Evolutionary conservation across 345 rosid species (phyloP).

Genomic region (Eucalyptus curtisii): DNA sequence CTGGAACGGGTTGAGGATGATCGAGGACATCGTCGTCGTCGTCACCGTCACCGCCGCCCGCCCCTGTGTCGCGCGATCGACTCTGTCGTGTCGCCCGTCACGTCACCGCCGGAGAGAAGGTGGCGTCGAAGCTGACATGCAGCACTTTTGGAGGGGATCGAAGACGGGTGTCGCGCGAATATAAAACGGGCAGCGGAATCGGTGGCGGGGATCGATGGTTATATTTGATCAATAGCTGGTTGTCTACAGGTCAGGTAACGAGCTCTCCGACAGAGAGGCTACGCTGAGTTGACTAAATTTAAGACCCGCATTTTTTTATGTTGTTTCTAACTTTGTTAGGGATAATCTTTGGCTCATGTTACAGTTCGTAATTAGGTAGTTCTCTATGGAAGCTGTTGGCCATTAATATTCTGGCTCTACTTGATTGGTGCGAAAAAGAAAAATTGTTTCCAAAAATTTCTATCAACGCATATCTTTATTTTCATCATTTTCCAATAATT

Average conservation of each 20-base stretch:
- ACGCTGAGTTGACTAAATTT: neutral
- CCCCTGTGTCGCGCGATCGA: neutral
- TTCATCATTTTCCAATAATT: neutral
- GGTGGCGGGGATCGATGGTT: neutral
- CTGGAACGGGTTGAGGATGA: constrained; percentile 49
- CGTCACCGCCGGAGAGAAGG: neutral
- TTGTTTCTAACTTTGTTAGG: neutral
- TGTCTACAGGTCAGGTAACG: neutral
- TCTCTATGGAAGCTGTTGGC: neutral
- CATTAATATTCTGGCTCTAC: neutral
- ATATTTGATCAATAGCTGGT: neutral
- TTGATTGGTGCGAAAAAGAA: neutral
- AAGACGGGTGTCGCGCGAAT: neutral
- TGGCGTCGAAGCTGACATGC: neutral
- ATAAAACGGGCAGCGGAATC: neutral
- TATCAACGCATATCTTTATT: no score
- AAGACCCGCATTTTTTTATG: no score
- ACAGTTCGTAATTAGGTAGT: neutral
- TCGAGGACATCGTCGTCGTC: constrained; percentile 5
- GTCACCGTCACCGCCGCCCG: neutral
- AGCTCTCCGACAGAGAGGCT: neutral
- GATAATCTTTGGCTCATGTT: neutral
- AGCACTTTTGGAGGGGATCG: neutral
- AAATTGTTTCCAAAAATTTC: neutral
- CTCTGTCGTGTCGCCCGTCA: neutral